Percentiles rank a stretch among this genome's conserved stretches.
Evolutionary conservation across 2,329 filamentous ascomycete species (phyloP).

Genomic region (Hymenoscyphus fraxineus): DNA sequence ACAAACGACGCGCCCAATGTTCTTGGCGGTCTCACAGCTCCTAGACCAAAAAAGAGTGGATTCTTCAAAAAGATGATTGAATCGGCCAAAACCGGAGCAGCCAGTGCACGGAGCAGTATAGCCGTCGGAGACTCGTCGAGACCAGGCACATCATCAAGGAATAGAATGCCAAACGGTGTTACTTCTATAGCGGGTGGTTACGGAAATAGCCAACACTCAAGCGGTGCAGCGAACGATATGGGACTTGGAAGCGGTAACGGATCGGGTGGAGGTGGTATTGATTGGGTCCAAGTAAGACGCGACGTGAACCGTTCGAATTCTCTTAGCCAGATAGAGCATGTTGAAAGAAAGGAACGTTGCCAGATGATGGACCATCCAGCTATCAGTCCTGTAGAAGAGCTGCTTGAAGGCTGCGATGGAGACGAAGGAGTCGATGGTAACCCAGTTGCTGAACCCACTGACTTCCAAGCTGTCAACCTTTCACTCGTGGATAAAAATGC

Average conservation of each 20-base stretch:
- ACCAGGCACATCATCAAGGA: slow-evolving; percentile 32
- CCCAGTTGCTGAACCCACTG: slow-evolving; percentile 75
- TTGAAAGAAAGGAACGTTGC: slow-evolving; percentile 82
- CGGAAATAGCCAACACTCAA: slow-evolving; percentile 37
- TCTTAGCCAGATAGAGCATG: slow-evolving; percentile 79
- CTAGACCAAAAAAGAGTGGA: slow-evolving; percentile 76
- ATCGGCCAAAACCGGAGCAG: slow-evolving; percentile 88
- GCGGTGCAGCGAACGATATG: slow-evolving; percentile 63
- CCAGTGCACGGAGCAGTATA: slow-evolving; percentile 82
- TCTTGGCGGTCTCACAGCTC: slow-evolving; percentile 73
- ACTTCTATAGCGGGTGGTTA: slow-evolving; percentile 51
- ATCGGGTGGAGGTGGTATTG: slow-evolving; percentile 47
- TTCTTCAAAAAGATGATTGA: slow-evolving; percentile 97
- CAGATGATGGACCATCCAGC: slow-evolving; percentile 92
- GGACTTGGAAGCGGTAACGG: slow-evolving; percentile 48
- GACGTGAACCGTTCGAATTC: slow-evolving; percentile 96
- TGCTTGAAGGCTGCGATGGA: slow-evolving; percentile 80
- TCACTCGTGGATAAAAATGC: slow-evolving; percentile 92
- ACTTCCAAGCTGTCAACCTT: slow-evolving; percentile 77
- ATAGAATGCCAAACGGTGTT: slow-evolving; percentile 33
- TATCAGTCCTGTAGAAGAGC: slow-evolving; percentile 82
- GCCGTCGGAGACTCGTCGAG: slow-evolving; percentile 53
- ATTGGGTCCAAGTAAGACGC: slow-evolving; percentile 96
- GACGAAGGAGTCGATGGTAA: slow-evolving; percentile 85
- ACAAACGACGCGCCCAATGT: slow-evolving; percentile 62